phyloP scores from a whole-genome alignment of 2,329 filamentous ascomycete genomes.

The Fusarium sp. region DNA sequence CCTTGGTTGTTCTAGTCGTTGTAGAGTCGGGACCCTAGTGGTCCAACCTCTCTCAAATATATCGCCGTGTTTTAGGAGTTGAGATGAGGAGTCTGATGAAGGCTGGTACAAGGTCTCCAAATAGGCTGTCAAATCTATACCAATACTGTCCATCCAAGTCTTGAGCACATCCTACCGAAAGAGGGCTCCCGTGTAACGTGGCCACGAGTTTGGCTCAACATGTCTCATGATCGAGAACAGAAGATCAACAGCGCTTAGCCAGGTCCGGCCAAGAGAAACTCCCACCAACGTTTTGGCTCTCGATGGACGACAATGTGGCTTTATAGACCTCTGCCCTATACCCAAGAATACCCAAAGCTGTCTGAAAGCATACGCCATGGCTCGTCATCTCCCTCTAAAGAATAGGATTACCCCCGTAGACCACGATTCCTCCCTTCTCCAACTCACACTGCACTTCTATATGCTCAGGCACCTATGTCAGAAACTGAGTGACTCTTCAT shows the following conservation, averaged over 20 bases:
- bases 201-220: not conserved
- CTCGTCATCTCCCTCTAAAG: constrained; percentile 11
- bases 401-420: not conserved
- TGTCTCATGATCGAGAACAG: not conserved
- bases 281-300: constrained; percentile 1
- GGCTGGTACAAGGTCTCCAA: not conserved
- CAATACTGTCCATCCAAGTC: not conserved
- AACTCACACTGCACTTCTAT: not conserved
- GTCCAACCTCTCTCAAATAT: not conserved
- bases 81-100: not conserved
- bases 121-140: not conserved
- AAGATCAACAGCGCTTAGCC: constrained; percentile 9
- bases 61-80: not conserved
- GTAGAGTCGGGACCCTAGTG: not conserved
- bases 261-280: constrained; percentile 7
- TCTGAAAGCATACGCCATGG: constrained; percentile 4
- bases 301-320: not conserved
- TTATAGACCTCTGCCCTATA: not conserved
- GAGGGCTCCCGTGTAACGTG: not conserved
- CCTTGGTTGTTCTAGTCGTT: not conserved
- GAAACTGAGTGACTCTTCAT: not conserved
- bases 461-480: not conserved
- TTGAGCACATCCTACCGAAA: not conserved
- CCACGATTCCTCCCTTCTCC: not conserved
- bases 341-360: not conserved